These are phyloP conservation scores for Coprinopsis cinerea DNA, from an alignment of 768 basidiomycete genomes.

Conservation along the genomic window DNA sequence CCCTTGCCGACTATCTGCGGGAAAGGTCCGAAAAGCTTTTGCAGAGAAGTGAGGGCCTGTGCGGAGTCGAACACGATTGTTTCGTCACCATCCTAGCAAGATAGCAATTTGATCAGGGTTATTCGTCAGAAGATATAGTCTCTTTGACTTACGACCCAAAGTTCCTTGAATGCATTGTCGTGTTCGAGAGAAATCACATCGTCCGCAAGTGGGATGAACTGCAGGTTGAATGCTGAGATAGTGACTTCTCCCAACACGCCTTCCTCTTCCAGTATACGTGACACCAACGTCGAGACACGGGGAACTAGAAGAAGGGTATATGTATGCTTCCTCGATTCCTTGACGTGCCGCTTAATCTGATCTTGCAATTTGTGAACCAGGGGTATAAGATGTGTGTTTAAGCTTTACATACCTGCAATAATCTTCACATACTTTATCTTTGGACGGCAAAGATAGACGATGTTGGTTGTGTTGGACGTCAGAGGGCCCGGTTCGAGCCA, in stretches of 20 bases:
- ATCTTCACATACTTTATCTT: slow-evolving; percentile 80
- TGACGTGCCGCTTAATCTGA: slow-evolving; percentile 81
- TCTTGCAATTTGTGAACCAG: slow-evolving; percentile 46
- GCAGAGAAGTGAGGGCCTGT: slow-evolving; percentile 76
- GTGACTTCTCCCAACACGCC: slow-evolving; percentile 96
- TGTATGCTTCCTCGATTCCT: slow-evolving; percentile 67
- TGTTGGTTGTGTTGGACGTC: slow-evolving; percentile 75
- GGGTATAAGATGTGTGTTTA: slow-evolving; percentile 12
- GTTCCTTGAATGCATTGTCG: slow-evolving; percentile 78
- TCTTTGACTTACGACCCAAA: slow-evolving; percentile 72
- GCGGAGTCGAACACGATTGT: slow-evolving; percentile 85
- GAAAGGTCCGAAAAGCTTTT: slow-evolving; percentile 81
- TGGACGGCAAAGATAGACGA: slow-evolving; percentile 91
- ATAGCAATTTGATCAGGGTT: slow-evolving; percentile 6
- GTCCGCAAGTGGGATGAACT: slow-evolving; percentile 89
- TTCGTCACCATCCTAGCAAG: slow-evolving; percentile 82
- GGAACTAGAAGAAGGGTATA: slow-evolving; percentile 89
- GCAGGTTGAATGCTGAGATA: slow-evolving; percentile 82
- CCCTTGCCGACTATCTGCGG: slow-evolving; percentile 94
- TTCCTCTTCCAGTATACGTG: slow-evolving; percentile 86
- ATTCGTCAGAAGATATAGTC: slow-evolving; percentile 7
- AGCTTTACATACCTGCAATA: slow-evolving; percentile 83
- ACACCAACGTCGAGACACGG: slow-evolving; percentile 78
- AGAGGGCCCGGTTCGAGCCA: slow-evolving; percentile 93
- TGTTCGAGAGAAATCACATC: slow-evolving; percentile 90